Conservation (phyloP, 106 monocot genomes). For the Narthecium ossifragum region DNA sequence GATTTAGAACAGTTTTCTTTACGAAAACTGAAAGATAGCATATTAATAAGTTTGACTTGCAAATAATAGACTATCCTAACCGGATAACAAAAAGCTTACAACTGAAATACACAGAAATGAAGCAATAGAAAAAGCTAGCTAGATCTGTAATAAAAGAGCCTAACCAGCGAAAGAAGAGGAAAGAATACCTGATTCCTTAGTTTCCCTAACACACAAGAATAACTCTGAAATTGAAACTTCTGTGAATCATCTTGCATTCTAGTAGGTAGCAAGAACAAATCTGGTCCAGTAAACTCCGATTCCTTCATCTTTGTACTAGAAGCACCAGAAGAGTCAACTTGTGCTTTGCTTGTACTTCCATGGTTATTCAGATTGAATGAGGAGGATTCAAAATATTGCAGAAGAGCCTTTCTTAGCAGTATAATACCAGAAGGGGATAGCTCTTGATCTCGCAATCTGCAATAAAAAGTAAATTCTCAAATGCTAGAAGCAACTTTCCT, state of each 20-base stretch:
- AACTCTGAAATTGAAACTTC: slow-evolving; percentile 38
- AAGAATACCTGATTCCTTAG: slow-evolving; percentile 53
- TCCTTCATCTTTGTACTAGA: slow-evolving; percentile 6
- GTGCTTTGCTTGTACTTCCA: slow-evolving; percentile 7
- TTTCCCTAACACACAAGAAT: slow-evolving; percentile 33
- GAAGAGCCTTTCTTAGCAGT: slow-evolving; percentile 44
- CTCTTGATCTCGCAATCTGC: slow-evolving; percentile 67
- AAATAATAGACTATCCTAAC: no score
- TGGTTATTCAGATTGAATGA: slow-evolving; percentile 32
- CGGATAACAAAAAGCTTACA: no score
- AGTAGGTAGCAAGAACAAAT: slow-evolving; percentile 66
- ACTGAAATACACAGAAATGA: no score
- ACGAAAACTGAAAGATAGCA: no score
- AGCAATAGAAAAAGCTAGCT: no score
- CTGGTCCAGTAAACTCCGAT: slow-evolving; percentile 19
- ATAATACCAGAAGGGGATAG: slow-evolving; percentile 40
- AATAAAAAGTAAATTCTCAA: no score
- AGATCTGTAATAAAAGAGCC: no score
- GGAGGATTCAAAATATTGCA: slow-evolving; percentile 41
- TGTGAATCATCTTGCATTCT: slow-evolving; percentile 27
- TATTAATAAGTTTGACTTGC: no score
- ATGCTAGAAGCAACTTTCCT: no score
- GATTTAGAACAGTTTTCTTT: no score
- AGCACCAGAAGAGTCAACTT: slow-evolving; percentile 19
- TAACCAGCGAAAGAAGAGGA: neutral